A percentile compares a stretch with the other conserved stretches of the same genome.
These are phyloP conservation scores for Elongisporangium senticosum DNA, from an alignment of 352 stramenopile species.

Conservation along the genomic window DNA sequence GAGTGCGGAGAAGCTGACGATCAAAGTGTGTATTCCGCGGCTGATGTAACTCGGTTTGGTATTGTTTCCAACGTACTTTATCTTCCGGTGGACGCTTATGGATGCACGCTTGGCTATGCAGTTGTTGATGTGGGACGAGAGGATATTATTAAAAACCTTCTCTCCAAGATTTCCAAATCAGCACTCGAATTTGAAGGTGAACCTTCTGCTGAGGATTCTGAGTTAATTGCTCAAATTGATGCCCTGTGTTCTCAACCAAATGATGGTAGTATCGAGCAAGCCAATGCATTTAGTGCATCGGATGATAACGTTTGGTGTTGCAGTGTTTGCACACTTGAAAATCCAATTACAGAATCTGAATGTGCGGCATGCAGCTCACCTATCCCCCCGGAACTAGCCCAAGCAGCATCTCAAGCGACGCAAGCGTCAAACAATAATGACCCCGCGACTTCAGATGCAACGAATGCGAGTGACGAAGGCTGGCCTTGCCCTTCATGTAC, in stretches of 20 bases:
- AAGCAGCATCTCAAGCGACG: conserved; percentile 16
- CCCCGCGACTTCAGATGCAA: neutral
- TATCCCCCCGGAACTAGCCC: conserved; percentile 41
- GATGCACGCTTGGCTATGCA: conserved; percentile 48
- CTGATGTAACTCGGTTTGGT: conserved; percentile 53
- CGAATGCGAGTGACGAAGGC: conserved; percentile 12
- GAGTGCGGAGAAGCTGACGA: conserved; percentile 76
- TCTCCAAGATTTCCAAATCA: conserved; percentile 38
- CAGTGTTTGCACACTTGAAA: conserved; percentile 65
- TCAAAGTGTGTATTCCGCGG: conserved; percentile 65
- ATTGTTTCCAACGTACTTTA: conserved; percentile 56
- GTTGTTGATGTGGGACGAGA: conserved; percentile 62
- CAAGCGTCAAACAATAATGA: neutral
- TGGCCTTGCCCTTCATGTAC: conserved; percentile 67
- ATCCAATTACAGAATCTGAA: conserved; percentile 42
- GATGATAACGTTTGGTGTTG: conserved; percentile 51
- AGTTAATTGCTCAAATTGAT: conserved; percentile 32
- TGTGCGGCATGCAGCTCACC: conserved; percentile 61
- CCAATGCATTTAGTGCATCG: conserved; percentile 1
- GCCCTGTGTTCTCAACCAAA: conserved; percentile 3
- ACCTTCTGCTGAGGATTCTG: conserved; percentile 29
- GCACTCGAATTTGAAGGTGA: conserved; percentile 60
- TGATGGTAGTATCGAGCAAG: neutral
- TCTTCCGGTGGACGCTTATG: conserved; percentile 41
- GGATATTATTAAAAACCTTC: conserved; percentile 52